Conservation (phyloP, 768 basidiomycete species). For the Crucibulum laeve region DNA sequence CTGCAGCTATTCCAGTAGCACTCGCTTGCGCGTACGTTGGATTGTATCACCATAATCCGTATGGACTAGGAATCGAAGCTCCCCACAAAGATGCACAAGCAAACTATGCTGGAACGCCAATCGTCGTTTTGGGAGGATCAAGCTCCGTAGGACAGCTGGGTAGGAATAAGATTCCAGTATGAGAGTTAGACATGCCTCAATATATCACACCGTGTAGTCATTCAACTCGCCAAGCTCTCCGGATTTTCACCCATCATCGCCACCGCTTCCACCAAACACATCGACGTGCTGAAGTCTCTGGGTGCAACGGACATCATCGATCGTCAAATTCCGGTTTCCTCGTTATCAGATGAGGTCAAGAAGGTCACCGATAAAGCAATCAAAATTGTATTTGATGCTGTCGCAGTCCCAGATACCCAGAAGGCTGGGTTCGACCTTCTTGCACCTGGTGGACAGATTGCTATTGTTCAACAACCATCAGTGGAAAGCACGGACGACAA, state of each 20-base stretch:
- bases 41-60: slow-evolving; percentile 32
- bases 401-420: slow-evolving; percentile 4
- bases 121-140: slow-evolving; percentile 44
- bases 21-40: slow-evolving; percentile 48
- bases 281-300: slow-evolving; percentile 23
- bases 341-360: slow-evolving; percentile 4
- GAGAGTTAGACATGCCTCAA: not conserved
- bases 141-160: slow-evolving; percentile 49
- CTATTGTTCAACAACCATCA: slow-evolving; percentile 18
- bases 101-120: slow-evolving; percentile 38
- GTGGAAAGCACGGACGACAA: slow-evolving; percentile 4
- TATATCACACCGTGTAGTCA: slow-evolving; percentile 21
- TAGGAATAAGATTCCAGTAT: slow-evolving; percentile 14
- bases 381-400: not conserved
- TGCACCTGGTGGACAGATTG: slow-evolving; percentile 26
- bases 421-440: slow-evolving; percentile 18
- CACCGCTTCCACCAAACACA: slow-evolving; percentile 27
- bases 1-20: slow-evolving; percentile 42
- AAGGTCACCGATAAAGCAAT: slow-evolving; percentile 3
- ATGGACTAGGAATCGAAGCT: slow-evolving; percentile 35
- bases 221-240: slow-evolving; percentile 33
- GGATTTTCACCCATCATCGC: slow-evolving; percentile 39
- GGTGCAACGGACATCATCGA: slow-evolving; percentile 38
- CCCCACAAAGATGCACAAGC: slow-evolving; percentile 32
- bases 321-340: slow-evolving; percentile 10